These are phyloP conservation scores for Thecaphora thlaspeos DNA, from an alignment of 1,284 basidiomycete genomes.

Conservation along the genomic window DNA sequence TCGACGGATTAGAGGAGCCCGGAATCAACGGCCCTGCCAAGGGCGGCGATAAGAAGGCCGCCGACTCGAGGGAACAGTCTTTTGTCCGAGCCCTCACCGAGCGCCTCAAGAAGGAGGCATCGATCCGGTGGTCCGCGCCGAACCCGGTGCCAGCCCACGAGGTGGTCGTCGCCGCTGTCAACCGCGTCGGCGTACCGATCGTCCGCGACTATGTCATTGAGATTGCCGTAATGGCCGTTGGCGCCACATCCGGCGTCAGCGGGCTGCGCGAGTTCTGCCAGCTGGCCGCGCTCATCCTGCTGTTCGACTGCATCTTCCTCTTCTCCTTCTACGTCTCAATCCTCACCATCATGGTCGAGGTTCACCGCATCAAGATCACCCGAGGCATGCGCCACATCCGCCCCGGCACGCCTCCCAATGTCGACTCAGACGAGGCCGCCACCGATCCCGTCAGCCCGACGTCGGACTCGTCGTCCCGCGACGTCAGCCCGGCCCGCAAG, in stretches of 20 bases:
- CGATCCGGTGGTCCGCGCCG: conserved; percentile 62
- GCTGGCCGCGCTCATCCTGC: conserved; percentile 80
- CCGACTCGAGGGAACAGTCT: conserved; percentile 42
- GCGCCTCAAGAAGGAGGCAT: conserved; percentile 54
- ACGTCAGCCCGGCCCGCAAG: conserved; percentile 22
- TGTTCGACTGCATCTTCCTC: conserved; percentile 82
- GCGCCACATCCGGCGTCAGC: conserved; percentile 81
- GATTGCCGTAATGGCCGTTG: conserved; percentile 81
- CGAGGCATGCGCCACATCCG: conserved; percentile 58
- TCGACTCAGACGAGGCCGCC: conserved; percentile 43
- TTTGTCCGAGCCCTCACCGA: conserved; percentile 57
- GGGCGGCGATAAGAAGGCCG: conserved; percentile 11
- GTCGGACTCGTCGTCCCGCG: conserved; percentile 33
- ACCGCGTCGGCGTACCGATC: conserved; percentile 75
- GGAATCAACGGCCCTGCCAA: conserved; percentile 23
- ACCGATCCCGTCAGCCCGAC: conserved; percentile 39
- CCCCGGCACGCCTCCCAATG: conserved; percentile 45
- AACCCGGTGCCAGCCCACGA: conserved; percentile 68
- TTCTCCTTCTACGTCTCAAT: conserved; percentile 88
- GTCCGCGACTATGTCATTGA: conserved; percentile 91
- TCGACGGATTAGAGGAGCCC: conserved; percentile 28
- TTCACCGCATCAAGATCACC: conserved; percentile 66
- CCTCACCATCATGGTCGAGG: conserved; percentile 89
- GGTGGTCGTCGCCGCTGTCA: conserved; percentile 80
- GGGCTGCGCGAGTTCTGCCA: conserved; percentile 94